A percentile compares a stretch with the other conserved stretches of the same genome.
Conservation (phyloP, 495 filamentous ascomycete genomes). For the Hypoxylon rickii region DNA sequence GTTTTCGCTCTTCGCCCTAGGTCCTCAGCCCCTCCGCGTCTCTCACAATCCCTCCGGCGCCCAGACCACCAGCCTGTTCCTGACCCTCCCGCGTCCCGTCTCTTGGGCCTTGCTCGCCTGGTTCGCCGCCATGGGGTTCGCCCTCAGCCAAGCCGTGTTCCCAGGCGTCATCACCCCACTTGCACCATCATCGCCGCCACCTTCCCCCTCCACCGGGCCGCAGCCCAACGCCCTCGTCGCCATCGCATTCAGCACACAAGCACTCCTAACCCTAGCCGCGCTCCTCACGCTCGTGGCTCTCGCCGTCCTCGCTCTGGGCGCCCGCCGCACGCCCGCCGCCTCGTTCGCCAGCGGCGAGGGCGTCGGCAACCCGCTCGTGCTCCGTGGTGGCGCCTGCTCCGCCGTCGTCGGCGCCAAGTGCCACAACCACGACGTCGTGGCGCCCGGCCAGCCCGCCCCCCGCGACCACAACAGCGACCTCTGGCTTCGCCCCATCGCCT, state of each 20-base stretch:
- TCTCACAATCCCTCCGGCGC: constrained; percentile 38
- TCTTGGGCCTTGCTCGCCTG: constrained; percentile 43
- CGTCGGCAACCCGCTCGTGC: constrained; percentile 47
- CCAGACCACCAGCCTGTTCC: constrained; percentile 45
- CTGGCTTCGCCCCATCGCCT: constrained; percentile 38
- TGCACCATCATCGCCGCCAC: not conserved
- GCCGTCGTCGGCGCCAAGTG: constrained; percentile 50
- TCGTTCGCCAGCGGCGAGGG: constrained; percentile 36
- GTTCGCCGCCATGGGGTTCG: constrained; percentile 45
- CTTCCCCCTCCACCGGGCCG: not conserved
- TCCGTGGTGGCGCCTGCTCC: constrained; percentile 45
- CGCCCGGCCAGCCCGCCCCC: not conserved
- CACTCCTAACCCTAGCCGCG: constrained; percentile 25
- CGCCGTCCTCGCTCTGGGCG: constrained; percentile 38
- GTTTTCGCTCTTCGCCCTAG: constrained; percentile 44
- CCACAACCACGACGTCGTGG: constrained; percentile 30
- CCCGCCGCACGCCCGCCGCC: constrained; percentile 36
- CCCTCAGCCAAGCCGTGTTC: constrained; percentile 44
- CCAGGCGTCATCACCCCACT: constrained; percentile 31
- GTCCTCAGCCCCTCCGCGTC: constrained; percentile 42
- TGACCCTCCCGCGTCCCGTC: constrained; percentile 46
- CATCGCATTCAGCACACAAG: constrained; percentile 42
- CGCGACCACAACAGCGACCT: constrained; percentile 19
- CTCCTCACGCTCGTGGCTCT: constrained; percentile 42
- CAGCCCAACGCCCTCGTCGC: constrained; percentile 11